Evolutionary conservation across 192 early-diverging fungal genomes (phyloP), one percentile per base, ranked within the genome.

Genomic region (Coemansia interrupta): DNA sequence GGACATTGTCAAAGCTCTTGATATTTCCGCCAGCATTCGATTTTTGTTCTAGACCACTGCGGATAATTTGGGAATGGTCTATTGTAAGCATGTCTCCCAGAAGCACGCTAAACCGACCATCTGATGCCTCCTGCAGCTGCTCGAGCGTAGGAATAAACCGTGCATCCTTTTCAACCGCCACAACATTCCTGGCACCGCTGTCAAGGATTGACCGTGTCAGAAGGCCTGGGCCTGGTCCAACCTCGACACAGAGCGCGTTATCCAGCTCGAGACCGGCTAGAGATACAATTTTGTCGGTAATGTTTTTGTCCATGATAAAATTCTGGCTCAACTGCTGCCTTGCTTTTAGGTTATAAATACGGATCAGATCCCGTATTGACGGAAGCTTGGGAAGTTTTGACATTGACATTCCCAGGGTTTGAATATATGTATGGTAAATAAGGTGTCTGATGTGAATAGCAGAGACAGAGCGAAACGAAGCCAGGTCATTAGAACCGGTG

Each of bases 261-360:
- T 79, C 56, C 7, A 65, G 53, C 28, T 80, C 80, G n/a, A 89
- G 72, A 15, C 73, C 70, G 7, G 90, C 85, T 15, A 78, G 71
- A 17, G 72, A 60, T 13, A 85, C 80, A 39, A 92, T 88, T 24
- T 86, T 87, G 63, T 90, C 87, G 10, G 90, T 92, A n/a, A 92
- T 74, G 54, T 90, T 90, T 56, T 85, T 87, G 73, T 92, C 86
- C 51, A 92, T 81, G 32, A 92, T 85, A 69, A 92, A 92, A 69
- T 92, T 90, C 59, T 92, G 90, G 51, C 85, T 85, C n/a, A 92
- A 80, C 64, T 86, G 83, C 56, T 83, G 80, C 46, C 83, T 81
- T 14, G 90, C 88, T 23, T 78, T 80, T 61, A 92, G 64, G 18
- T 88, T 87, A 61, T 90, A 92, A 29, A 90, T 72, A 26, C 83